Evolutionary conservation across 1,284 basidiomycete genomes (phyloP), one percentile per base, ranked within the genome.

Genomic region (Moesziomyces globuligerus): DNA sequence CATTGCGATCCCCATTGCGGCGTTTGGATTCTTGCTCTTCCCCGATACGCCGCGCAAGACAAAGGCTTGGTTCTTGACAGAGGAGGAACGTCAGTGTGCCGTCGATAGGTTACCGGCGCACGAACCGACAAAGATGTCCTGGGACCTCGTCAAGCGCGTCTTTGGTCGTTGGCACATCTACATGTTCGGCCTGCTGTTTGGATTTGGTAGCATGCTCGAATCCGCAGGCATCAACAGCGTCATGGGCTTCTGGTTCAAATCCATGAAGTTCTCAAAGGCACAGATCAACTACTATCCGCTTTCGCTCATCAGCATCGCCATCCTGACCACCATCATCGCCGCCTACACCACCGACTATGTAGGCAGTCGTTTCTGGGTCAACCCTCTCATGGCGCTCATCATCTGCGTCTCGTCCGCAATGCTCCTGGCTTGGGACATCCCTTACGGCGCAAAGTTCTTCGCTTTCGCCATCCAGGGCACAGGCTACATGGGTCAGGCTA

Each of bases 161-260:
- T 84, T 90, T 21, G 83, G 86, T 8, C 83, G 86, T 2, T 91
- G 90, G 90, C 84, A 89, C 42, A 49, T 65, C 32, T 71, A 71
- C 42, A 17, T 57, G 38, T 71, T 71, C 39, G 89, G 53, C 0
- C 23, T 68, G 17, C 55, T 76, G 86, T 76, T 83, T 89, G 43
- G 84, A 87, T 76, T 89, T 84, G 89, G 48, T 3, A 88, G 88
- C 3, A 89, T 90, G 81, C 87, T 88, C 1, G 90, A 90, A 75
- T 87, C 86, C 58, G 88, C 90, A 40, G 89, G 89, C 7, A 88
- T 88, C 29, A 91, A 90, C 76, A 89, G 89, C 79, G 81, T 90
- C 34, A 90, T 90, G 89, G 89, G 89, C 9, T 89, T 90, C 74
- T 90, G 89, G 88, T 85, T 90, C 49, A 88, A 88, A 72, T 85